phyloP scores from a whole-genome alignment of 2,329 filamentous ascomycete species.

The Neopestalotiopsis clavispora region DNA sequence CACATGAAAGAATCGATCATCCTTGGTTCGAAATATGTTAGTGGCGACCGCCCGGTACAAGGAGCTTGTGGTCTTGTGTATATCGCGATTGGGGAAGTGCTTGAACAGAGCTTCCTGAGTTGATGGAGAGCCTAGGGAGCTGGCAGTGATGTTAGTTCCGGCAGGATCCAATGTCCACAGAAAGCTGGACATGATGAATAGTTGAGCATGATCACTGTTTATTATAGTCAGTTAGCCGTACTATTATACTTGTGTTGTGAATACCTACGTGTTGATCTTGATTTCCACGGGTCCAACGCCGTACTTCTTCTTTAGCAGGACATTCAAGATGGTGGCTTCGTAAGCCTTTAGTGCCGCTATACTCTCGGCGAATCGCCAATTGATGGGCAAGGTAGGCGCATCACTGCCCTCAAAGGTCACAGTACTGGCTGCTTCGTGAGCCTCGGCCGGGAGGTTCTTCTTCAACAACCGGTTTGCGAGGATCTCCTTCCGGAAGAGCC shows the following conservation, averaged over 20 bases:
- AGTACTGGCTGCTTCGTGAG: background rate
- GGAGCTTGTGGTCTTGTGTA: slow-evolving; percentile 11
- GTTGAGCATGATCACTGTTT: slow-evolving; percentile 42
- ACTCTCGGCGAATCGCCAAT: slow-evolving; percentile 61
- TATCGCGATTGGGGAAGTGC: background rate
- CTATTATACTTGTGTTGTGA: background rate
- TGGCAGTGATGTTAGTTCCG: slow-evolving; percentile 19
- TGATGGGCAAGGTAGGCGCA: slow-evolving; percentile 54
- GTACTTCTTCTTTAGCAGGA: slow-evolving; percentile 52
- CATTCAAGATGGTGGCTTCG: slow-evolving; percentile 51
- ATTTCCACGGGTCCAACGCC: slow-evolving; percentile 41
- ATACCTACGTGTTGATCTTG: slow-evolving; percentile 49
- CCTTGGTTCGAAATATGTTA: slow-evolving; percentile 28
- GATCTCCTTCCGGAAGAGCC: background rate
- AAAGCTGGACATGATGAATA: slow-evolving; percentile 47
- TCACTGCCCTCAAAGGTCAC: slow-evolving; percentile 45
- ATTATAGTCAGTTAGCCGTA: background rate
- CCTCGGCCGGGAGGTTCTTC: background rate
- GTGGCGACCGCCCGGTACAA: slow-evolving; percentile 27
- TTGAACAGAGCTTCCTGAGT: background rate
- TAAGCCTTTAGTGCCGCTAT: slow-evolving; percentile 53
- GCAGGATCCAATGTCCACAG: slow-evolving; percentile 35
- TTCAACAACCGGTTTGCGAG: background rate
- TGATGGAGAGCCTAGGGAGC: slow-evolving; percentile 21
- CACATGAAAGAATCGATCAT: slow-evolving; percentile 26